A percentile compares a stretch with the other conserved stretches of the same genome.
These are phyloP conservation scores for Ammopiptanthus mongolicus DNA, from an alignment of 306 rosid species.

Conservation along the genomic window DNA sequence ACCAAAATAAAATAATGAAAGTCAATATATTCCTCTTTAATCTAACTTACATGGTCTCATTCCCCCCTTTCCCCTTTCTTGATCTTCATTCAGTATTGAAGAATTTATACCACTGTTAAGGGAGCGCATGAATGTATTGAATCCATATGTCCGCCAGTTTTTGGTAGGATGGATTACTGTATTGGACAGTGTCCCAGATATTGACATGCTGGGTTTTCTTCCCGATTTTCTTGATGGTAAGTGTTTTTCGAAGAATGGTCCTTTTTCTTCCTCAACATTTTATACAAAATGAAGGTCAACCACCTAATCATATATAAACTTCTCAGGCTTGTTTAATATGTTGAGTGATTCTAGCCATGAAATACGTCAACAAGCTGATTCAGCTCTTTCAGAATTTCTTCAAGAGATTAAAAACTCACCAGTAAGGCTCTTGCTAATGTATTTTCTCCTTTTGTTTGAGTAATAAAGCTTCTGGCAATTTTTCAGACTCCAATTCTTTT, in stretches of 20 bases:
- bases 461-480: slow-evolving; percentile 41
- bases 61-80: slow-evolving; percentile 16
- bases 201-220: slow-evolving; percentile 98
- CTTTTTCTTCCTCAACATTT: slow-evolving; percentile 1
- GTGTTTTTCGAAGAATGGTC: not conserved
- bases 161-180: slow-evolving; percentile 99
- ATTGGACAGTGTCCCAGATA: slow-evolving; percentile 94
- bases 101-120: slow-evolving; percentile 95
- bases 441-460: slow-evolving; percentile 8
- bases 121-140: slow-evolving; percentile 99
- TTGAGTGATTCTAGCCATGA: slow-evolving; percentile 96
- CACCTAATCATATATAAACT: slow-evolving; percentile 17
- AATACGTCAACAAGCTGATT: slow-evolving; percentile 98
- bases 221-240: slow-evolving; percentile 93
- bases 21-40: not conserved
- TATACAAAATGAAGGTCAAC: slow-evolving; percentile 15
- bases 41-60: slow-evolving; percentile 5
- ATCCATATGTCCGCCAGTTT: slow-evolving; percentile 98
- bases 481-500: not conserved
- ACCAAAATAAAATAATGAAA: not conserved
- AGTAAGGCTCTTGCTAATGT: slow-evolving; percentile 60
- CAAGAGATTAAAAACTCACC: slow-evolving; percentile 98
- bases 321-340: slow-evolving; percentile 96
- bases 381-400: slow-evolving; percentile 97
- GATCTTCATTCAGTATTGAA: slow-evolving; percentile 71